Evolutionary conservation across 2,329 filamentous ascomycete species (phyloP).

Genomic region (Trichoderma sp.): DNA sequence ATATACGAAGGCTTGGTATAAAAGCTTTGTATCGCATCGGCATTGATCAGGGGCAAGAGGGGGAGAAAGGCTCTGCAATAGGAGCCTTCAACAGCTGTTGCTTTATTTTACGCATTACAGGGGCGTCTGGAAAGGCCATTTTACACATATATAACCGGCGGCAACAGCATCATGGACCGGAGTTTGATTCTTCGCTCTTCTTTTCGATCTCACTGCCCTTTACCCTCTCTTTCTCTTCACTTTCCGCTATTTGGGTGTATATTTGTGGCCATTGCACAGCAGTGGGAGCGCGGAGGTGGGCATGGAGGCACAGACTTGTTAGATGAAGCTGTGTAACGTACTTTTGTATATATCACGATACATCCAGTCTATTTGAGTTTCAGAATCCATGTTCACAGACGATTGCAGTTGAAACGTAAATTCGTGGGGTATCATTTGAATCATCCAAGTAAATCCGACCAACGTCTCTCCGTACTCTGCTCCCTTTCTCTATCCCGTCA

Average conservation of each 20-base stretch:
- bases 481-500: not conserved
- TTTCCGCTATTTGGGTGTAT: conserved; percentile 14
- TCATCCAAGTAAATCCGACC: conserved; percentile 9
- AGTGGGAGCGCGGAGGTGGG: not conserved
- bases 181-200: conserved; percentile 26
- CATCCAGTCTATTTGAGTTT: not conserved
- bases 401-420: not conserved
- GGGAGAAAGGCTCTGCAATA: not conserved
- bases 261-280: conserved; percentile 4
- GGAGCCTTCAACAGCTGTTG: conserved; percentile 4
- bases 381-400: not conserved
- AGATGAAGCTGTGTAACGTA: not conserved
- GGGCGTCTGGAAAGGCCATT: conserved; percentile 24
- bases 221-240: not conserved
- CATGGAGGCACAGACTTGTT: not conserved
- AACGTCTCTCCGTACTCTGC: not conserved
- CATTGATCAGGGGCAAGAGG: not conserved
- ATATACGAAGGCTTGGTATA: not conserved
- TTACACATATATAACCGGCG: conserved; percentile 16
- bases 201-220: not conserved
- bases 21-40: not conserved
- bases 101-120: conserved; percentile 22
- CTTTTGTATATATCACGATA: conserved; percentile 8
- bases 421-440: conserved; percentile 24
- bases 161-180: conserved; percentile 27